Base-by-base conservation (phyloP, 2,329 filamentous ascomycete species). In the Talaromyces sp. region DNA sequence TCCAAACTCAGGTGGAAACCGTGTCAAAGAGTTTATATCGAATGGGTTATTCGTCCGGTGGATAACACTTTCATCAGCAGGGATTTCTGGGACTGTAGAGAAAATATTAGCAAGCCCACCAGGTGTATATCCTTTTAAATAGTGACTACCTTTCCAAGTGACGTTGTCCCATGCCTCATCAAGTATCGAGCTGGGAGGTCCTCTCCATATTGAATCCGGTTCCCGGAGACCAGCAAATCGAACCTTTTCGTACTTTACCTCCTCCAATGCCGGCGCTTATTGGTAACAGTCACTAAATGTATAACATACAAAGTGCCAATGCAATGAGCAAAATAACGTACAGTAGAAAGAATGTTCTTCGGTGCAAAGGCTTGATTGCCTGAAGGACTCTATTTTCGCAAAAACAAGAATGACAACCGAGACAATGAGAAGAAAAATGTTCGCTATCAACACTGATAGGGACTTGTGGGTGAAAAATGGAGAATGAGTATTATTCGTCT, bases 1-100 rank as follows among this genome's bases (percentile, higher is more conserved):
- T 39, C 53, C 53, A 55, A 25, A 55, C 28, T 55, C 53, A 36
- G 53, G 53, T 19, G 53, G 53, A 55, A 55, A 55, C 22, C 53
- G 32, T 22, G 53, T 39, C 33, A 39, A 25, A 22, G 30, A 55
- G 53, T 55, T 39, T 36, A 55, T 55, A 42, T 55, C 32, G 32
- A 55, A 17, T 36, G 22, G 30, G 32, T 36, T 36, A 39, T 55
- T 39, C 8, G 53, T 10, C 11, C 22, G 30, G 17, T 39, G 32
- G 42, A 55, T 19, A n/a, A 55, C 53, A 27, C 19, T 19, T 55
- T 55, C 53, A 55, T 39, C 53, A 39, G 39, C 53, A 39, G 53
- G 53, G 33, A 55, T 22, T 8, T 55, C 32, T 9, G 32, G 53
- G 30, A 39, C 53, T 55, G 27, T 25, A 17, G 22, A 55, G 22